Percentiles rank a stretch among this genome's conserved stretches.
phyloP scores from a whole-genome alignment of 192 early-diverging fungal genomes.

The Coemansia sp. region DNA sequence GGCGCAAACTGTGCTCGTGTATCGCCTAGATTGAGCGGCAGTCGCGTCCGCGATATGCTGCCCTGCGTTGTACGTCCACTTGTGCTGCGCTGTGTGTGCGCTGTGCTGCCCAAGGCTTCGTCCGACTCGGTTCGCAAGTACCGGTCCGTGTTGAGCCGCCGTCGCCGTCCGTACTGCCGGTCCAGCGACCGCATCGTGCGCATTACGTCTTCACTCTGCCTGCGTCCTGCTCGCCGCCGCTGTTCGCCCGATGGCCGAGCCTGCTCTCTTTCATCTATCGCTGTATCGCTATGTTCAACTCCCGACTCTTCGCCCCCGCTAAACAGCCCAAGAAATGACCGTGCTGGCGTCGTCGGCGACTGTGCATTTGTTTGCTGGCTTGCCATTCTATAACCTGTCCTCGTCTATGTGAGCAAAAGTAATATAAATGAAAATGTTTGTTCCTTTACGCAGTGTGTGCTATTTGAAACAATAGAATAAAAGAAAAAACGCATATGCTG shows the following conservation, averaged over 20 bases:
- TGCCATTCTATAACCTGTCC: background rate
- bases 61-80: constrained; percentile 1
- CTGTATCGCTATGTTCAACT: background rate
- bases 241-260: constrained; percentile 9
- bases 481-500: too few species aligned
- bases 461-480: too few species aligned
- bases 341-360: constrained; percentile 9
- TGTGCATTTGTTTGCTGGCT: background rate
- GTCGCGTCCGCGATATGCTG: background rate
- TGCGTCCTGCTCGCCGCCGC: constrained; percentile 23
- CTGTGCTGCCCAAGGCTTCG: background rate
- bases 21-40: constrained; percentile 30
- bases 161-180: constrained; percentile 49
- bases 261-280: background rate
- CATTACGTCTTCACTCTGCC: constrained; percentile 48
- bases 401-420: background rate
- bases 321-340: constrained; percentile 37
- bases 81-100: background rate
- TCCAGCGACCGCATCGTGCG: constrained; percentile 51
- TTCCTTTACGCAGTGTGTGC: background rate
- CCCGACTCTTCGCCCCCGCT: constrained; percentile 4
- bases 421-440: background rate
- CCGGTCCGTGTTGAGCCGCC: constrained; percentile 45
- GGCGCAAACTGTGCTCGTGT: constrained; percentile 44
- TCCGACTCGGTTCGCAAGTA: background rate